These are phyloP conservation scores for Allium cepa DNA, from an alignment of 106 monocot species.

Conservation along the genomic window DNA sequence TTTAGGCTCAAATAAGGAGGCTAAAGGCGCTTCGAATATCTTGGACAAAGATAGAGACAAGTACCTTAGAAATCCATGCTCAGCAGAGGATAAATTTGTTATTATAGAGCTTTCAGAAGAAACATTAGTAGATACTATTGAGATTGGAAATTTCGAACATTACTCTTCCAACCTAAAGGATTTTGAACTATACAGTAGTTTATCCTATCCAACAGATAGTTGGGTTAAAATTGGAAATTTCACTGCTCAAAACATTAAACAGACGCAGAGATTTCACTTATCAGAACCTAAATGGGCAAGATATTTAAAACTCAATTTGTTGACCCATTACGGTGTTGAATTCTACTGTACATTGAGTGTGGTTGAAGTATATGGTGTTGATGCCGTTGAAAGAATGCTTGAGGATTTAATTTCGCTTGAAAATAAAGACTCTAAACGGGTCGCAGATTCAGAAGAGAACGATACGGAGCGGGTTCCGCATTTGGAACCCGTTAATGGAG, in stretches of 20 bases:
- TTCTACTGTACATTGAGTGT: conserved; percentile 88
- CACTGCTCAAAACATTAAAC: conserved; percentile 64
- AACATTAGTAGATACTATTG: conserved; percentile 67
- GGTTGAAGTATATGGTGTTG: conserved; percentile 80
- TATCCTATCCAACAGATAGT: conserved; percentile 65
- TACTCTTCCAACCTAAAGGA: conserved; percentile 82
- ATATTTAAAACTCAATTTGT: conserved; percentile 63
- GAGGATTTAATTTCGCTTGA: conserved; percentile 73
- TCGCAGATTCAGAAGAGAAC: conserved; percentile 31
- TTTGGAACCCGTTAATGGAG: conserved; percentile 24
- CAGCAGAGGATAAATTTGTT: conserved; percentile 74
- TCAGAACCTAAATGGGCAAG: conserved; percentile 76
- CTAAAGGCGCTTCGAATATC: conserved; percentile 81
- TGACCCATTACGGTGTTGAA: conserved; percentile 83
- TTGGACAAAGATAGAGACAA: conserved; percentile 87
- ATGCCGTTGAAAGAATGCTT: conserved; percentile 92
- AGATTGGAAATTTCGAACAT: conserved; percentile 85
- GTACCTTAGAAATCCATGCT: conserved; percentile 88
- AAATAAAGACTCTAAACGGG: conserved; percentile 7
- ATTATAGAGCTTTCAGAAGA: conserved; percentile 86
- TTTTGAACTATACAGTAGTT: conserved; percentile 73
- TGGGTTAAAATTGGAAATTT: conserved; percentile 73
- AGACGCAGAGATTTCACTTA: conserved; percentile 65
- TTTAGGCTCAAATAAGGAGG: conserved; percentile 75
- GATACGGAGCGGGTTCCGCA: conserved; percentile 12